These are phyloP conservation scores for Volvox reticuliferus DNA, from an alignment of 139 green algal genomes.

Conservation along the genomic window DNA sequence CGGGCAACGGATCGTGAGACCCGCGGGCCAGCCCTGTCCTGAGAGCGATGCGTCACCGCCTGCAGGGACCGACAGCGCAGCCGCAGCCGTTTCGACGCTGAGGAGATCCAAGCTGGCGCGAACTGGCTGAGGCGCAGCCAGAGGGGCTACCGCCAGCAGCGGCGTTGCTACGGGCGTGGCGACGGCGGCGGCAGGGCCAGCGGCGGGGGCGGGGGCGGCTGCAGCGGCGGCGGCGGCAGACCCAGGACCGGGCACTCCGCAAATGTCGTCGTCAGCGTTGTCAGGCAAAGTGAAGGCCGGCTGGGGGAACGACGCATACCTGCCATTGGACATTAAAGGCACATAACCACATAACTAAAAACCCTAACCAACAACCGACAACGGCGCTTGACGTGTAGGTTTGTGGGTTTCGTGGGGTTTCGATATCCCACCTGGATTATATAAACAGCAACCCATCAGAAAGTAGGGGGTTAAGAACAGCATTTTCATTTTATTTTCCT, in stretches of 20 bases:
- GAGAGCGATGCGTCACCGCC: neutral
- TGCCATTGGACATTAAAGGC: neutral
- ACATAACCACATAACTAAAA: too few relatives aligned
- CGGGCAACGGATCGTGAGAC: neutral
- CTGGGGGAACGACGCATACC: neutral
- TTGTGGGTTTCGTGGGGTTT: too few relatives aligned
- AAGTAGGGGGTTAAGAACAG: too few relatives aligned
- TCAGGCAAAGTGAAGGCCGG: neutral
- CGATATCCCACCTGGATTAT: too few relatives aligned
- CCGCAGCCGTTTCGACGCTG: neutral
- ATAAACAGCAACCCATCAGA: too few relatives aligned
- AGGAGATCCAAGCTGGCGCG: slow-evolving; percentile 12
- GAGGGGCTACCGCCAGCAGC: neutral
- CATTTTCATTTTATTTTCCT: too few relatives aligned
- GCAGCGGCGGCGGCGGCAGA: neutral
- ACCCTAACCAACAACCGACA: too few relatives aligned
- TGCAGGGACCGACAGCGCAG: neutral
- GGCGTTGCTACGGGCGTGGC: neutral
- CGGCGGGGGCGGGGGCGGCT: neutral
- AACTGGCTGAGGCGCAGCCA: slow-evolving; percentile 8
- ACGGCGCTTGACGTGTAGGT: too few relatives aligned
- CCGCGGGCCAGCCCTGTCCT: neutral
- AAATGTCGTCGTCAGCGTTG: neutral
- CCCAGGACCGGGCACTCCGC: neutral
- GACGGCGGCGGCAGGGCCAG: neutral